Evolutionary conservation across 768 basidiomycete species (phyloP).

Genomic region (Boletus subcaerulescens): DNA sequence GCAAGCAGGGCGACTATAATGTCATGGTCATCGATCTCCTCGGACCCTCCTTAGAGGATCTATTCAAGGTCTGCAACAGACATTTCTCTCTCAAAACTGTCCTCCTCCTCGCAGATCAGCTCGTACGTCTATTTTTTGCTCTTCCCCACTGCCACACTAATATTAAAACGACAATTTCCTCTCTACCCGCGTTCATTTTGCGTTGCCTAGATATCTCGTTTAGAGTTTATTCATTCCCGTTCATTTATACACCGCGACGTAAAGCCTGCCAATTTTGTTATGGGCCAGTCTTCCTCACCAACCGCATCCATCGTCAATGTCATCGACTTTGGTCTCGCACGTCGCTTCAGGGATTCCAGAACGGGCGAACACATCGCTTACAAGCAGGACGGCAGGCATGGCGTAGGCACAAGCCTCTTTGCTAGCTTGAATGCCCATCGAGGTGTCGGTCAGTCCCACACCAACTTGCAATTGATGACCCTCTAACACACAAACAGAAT

Average conservation of each 20-base stretch:
- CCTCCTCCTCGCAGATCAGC: conserved; percentile 88
- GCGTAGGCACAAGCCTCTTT: conserved; percentile 76
- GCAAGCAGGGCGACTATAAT: conserved; percentile 90
- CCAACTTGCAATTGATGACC: neutral
- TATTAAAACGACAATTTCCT: conserved; percentile 10
- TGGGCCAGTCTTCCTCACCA: conserved; percentile 67
- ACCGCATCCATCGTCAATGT: conserved; percentile 80
- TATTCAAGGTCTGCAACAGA: conserved; percentile 86
- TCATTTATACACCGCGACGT: conserved; percentile 96
- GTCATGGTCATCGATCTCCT: conserved; percentile 98
- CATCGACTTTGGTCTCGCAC: conserved; percentile 84
- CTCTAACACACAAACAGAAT: conserved; percentile 42
- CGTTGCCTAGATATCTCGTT: conserved; percentile 74
- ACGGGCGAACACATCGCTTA: conserved; percentile 70
- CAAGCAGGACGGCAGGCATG: conserved; percentile 68
- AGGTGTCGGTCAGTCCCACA: conserved; percentile 57
- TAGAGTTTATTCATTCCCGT: conserved; percentile 95
- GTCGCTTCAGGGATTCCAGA: conserved; percentile 66
- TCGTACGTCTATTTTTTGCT: conserved; percentile 51
- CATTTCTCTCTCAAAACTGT: conserved; percentile 95
- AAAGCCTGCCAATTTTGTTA: conserved; percentile 98
- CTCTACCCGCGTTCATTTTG: conserved; percentile 20
- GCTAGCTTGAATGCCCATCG: conserved; percentile 73
- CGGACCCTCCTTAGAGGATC: conserved; percentile 84
- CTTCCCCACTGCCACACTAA: neutral